Conservation (phyloP, 306 rosid species). For the Casuarina cunninghamiana region DNA sequence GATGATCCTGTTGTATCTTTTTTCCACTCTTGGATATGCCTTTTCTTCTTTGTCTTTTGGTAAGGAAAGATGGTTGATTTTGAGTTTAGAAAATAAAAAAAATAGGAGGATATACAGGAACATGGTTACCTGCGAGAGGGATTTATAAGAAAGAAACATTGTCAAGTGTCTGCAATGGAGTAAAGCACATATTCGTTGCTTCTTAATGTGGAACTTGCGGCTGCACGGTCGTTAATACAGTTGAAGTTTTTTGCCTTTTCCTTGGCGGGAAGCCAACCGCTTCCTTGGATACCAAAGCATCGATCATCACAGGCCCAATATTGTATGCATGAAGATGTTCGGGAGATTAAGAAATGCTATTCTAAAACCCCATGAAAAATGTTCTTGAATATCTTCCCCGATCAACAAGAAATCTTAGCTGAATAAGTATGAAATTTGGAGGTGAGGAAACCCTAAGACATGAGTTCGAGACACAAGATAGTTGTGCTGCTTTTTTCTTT, state of each 20-base stretch:
- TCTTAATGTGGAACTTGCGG: slow-evolving; percentile 11
- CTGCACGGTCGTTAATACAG: neutral
- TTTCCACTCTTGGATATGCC: neutral
- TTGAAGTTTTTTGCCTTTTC: slow-evolving; percentile 17
- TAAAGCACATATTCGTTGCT: slow-evolving; percentile 70
- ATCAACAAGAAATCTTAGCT: too few relatives aligned
- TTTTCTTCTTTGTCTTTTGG: neutral
- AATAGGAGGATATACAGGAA: neutral
- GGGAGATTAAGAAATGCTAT: too few relatives aligned
- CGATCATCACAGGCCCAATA: neutral
- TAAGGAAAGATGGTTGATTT: neutral
- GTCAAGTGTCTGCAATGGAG: slow-evolving; percentile 23
- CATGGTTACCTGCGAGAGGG: neutral
- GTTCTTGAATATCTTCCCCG: too few relatives aligned
- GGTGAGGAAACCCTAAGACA: too few relatives aligned
- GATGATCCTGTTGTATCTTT: slow-evolving; percentile 13
- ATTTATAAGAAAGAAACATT: neutral
- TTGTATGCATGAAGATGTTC: neutral
- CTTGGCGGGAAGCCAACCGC: slow-evolving; percentile 28
- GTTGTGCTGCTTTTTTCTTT: too few relatives aligned
- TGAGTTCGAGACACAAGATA: too few relatives aligned
- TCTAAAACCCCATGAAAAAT: too few relatives aligned
- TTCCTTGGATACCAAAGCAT: slow-evolving; percentile 16
- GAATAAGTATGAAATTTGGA: too few relatives aligned
- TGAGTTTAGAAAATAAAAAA: neutral